Base-by-base conservation (phyloP, 2,329 filamentous ascomycete species). In the Elsinoe arachidis region DNA sequence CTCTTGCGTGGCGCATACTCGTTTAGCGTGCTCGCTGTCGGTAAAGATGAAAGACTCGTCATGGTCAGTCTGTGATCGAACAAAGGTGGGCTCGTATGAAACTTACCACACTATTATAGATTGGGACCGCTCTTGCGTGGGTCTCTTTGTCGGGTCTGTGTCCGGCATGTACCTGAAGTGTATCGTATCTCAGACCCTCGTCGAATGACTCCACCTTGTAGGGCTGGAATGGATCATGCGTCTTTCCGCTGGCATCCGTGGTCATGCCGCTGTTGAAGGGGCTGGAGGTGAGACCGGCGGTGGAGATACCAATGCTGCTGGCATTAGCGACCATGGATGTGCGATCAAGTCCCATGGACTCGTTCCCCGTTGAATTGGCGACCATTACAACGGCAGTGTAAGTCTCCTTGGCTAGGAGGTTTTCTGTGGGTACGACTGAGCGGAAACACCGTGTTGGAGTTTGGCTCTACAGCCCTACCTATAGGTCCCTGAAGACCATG, bases 21-120 rank as follows among this genome's bases (percentile, higher is more conserved):
- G 41, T 19, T 46, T 46, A 12, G 41, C 41, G 9, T 46, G 41
- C 12, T 19, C 41, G 26, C 41, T 46, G 41, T 46, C 41, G 10
- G 41, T 46, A 23, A 46, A 46, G 17, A 46, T 17, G 10, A 46
- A 46, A 7, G 21, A 46, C 41, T 90, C 19, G 26, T 30, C 26
- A 30, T 30, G 26, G 26, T 30, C 41, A 12, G 19, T 23, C 21
- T 14, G 10, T 46, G 9, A 30, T 30, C 26, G 7, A 23, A 15
- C 37, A 14, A 52, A 14, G 21, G 23, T 23, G 7, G 33, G 21
- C 23, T 60, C 55, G 47, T 7, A 17, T n/a, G 30, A 33, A 53
- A 63, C 74, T 51, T 70, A 82, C 84, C n/a, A 46, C 41, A 26
- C 41, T 46, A n/a, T 30, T 46, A 9, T 46, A 46, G 41, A 46